Evolutionary conservation across 108 stramenopile species (phyloP).

Genomic region (Cyclostephanos invisitatus): DNA sequence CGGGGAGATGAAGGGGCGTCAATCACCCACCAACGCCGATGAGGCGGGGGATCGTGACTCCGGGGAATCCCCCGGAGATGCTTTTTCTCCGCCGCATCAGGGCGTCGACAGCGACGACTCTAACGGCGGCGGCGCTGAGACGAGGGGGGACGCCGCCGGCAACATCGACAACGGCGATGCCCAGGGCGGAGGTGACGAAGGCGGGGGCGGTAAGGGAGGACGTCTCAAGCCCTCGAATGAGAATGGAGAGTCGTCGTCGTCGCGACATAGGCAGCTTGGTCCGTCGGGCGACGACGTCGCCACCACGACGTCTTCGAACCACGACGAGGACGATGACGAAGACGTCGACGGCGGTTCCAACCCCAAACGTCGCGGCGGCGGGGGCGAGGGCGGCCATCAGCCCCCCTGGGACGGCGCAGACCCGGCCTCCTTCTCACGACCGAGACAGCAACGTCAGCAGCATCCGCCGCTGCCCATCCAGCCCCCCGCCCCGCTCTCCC

Average conservation of each 20-base stretch:
- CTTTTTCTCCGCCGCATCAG: background rate
- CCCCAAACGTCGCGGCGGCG: background rate
- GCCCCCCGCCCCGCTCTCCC: slow-evolving; percentile 37
- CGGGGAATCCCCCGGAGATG: background rate
- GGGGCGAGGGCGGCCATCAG: background rate
- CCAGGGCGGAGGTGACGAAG: background rate
- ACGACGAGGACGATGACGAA: slow-evolving; percentile 6
- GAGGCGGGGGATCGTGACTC: slow-evolving; percentile 5
- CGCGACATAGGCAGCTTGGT: background rate
- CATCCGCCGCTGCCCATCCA: slow-evolving; percentile 19
- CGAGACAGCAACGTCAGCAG: slow-evolving; percentile 19
- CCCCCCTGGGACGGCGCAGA: background rate
- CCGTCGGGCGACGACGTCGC: slow-evolving; percentile 5
- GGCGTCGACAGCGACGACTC: background rate
- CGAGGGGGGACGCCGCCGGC: background rate
- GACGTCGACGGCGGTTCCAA: slow-evolving; percentile 2
- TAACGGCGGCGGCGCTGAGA: background rate
- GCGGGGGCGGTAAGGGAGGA: slow-evolving; percentile 16
- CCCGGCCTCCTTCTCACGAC: background rate
- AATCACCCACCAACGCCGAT: background rate
- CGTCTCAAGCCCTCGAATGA: slow-evolving; percentile 25
- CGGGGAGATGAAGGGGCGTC: slow-evolving; percentile 15
- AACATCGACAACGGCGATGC: background rate
- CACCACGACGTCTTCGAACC: slow-evolving; percentile 6
- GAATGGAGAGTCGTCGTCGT: slow-evolving; percentile 7